Percentiles rank a stretch among this genome's conserved stretches.
phyloP scores from a whole-genome alignment of 2,329 filamentous ascomycete genomes.

The Cladosporium halotolerans region DNA sequence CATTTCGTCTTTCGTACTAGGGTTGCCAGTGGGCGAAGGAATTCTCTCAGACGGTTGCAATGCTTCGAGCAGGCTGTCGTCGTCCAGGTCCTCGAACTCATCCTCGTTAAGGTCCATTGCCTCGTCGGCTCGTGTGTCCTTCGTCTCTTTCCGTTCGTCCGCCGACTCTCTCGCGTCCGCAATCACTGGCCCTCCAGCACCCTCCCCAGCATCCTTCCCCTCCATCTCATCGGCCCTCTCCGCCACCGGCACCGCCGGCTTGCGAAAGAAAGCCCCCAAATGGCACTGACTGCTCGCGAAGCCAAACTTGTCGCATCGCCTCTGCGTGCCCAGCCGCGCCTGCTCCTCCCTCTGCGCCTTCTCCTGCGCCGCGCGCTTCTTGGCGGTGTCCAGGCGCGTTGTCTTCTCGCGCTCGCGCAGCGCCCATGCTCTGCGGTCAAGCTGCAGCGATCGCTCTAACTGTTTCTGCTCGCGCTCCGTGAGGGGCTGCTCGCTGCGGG shows the following conservation, averaged over 20 bases:
- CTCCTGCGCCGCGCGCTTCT: constrained; percentile 26
- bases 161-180: constrained; percentile 10
- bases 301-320: constrained; percentile 29
- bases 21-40: neutral
- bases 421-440: constrained; percentile 30
- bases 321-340: constrained; percentile 26
- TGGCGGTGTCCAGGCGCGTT: constrained; percentile 23
- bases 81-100: constrained; percentile 24
- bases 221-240: neutral
- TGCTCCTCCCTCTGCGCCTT: constrained; percentile 17
- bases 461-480: constrained; percentile 28
- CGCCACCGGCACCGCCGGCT: neutral
- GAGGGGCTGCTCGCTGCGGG: constrained; percentile 26
- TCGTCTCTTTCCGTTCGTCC: constrained; percentile 14
- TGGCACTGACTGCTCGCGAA: constrained; percentile 32
- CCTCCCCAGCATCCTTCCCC: constrained; percentile 12
- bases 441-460: constrained; percentile 28
- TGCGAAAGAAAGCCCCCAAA: constrained; percentile 30
- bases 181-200: neutral
- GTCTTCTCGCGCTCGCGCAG: constrained; percentile 28
- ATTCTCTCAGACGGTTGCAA: constrained; percentile 13
- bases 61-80: constrained; percentile 26
- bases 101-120: neutral
- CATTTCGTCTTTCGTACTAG: neutral
- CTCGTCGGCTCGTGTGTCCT: neutral